Evolutionary conservation across 495 filamentous ascomycete species (phyloP), one percentile per base, ranked within the genome.

Genomic region (Hypoxylon cercidicola): DNA sequence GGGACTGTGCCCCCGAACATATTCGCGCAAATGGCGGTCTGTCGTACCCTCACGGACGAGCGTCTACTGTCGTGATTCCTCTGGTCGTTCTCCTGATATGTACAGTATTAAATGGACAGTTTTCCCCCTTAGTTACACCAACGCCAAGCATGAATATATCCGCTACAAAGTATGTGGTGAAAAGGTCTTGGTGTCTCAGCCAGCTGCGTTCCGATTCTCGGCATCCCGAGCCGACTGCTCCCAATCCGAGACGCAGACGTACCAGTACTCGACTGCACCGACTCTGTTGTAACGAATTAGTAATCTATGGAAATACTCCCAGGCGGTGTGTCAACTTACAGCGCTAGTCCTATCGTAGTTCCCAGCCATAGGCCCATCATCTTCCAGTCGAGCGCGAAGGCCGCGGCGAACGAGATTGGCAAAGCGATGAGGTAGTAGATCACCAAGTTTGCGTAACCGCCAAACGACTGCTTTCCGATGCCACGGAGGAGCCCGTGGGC

Each of bases 341-440:
- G 74, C 18, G 81, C 73, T 2, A 93, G 75, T 1, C 89, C 90
- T 64, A 91, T 63, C 1, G 89, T 89, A 19, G 93, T 87, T n/a
- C 91, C 91, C 21, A 85, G 77, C 93, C 93, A 97, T 35, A 98
- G 77, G 7, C 94, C 91, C 32, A 84, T 76, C 41, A 96, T 78
- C 21, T 86, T 84, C 91, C 90, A 94, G 37, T 80, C 77, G 13
- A 93, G 75, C 0, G 83, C 86, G 72, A 96, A 97, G 0, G 85
- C 88, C 0, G 88, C 84, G 1, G 86, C 86, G 70, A 95, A 89
- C 44, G 90, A 93, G 35, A 97, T 85, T 1, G 93, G 94, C 81
- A 97, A 82, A 0, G 90, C 94, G 40, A 97, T 81, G 3, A 83
- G 75, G 77, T 98, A 98, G 76, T 97, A 98, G 47, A 86, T 88